phyloP scores from a whole-genome alignment of 73 alveolate species.

The Paramecium octaurelia region DNA sequence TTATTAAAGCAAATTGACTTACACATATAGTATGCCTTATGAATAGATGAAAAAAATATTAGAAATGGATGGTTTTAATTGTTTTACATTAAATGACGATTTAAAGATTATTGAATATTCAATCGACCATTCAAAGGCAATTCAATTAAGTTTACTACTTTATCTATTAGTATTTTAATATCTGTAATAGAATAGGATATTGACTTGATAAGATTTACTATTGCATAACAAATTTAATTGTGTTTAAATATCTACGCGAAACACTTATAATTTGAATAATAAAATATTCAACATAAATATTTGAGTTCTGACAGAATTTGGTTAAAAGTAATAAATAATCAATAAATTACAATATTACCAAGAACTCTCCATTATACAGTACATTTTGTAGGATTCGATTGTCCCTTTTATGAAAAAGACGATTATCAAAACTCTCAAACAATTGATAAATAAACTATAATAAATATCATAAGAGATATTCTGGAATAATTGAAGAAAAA shows the following conservation, averaged over 20 bases:
- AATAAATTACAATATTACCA: background rate
- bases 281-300: background rate
- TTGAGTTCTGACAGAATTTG: background rate
- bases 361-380: background rate
- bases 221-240: background rate
- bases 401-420: background rate
- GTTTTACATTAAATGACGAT: background rate
- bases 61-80: background rate
- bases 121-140: background rate
- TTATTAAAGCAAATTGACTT: background rate
- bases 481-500: background rate
- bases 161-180: background rate
- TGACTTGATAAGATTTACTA: background rate
- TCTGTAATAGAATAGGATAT: background rate
- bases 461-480: background rate
- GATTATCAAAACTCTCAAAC: background rate
- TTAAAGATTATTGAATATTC: background rate
- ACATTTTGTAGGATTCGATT: background rate
- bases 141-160: background rate
- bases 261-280: background rate
- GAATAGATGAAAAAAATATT: background rate
- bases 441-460: background rate
- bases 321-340: background rate
- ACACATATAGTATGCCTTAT: background rate
- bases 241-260: background rate